Evolutionary conservation across 164 flowering plant species (phyloP).

Genomic region (Liquidambar formosana): DNA sequence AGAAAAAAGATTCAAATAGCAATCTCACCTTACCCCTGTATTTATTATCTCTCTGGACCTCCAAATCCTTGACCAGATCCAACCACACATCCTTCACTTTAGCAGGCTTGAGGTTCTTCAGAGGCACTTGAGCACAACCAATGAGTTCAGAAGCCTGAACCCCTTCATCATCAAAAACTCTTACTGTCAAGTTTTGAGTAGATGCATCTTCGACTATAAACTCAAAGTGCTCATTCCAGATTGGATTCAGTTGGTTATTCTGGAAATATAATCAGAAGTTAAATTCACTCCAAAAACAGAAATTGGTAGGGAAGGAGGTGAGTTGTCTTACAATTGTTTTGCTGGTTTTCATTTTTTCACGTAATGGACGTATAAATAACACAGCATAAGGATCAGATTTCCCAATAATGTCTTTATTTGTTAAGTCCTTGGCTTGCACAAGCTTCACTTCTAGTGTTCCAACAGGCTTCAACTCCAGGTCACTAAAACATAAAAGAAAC

Average conservation of each 20-base stretch:
- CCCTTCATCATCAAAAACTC: slow-evolving; percentile 90
- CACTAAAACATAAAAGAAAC: slow-evolving; percentile 38
- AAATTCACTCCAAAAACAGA: background rate
- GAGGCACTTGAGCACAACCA: slow-evolving; percentile 72
- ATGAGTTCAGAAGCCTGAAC: slow-evolving; percentile 81
- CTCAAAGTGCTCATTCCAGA: slow-evolving; percentile 98
- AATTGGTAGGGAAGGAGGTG: background rate
- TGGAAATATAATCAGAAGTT: slow-evolving; percentile 27
- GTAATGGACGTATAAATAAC: slow-evolving; percentile 76
- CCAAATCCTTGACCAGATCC: slow-evolving; percentile 94
- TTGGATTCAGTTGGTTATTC: slow-evolving; percentile 87
- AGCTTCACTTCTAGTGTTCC: slow-evolving; percentile 96
- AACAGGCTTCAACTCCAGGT: slow-evolving; percentile 89
- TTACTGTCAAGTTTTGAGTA: slow-evolving; percentile 86
- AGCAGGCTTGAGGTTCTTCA: slow-evolving; percentile 82
- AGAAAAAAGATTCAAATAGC: background rate
- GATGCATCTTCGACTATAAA: slow-evolving; percentile 85
- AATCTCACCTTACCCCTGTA: slow-evolving; percentile 80
- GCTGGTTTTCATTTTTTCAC: slow-evolving; percentile 76
- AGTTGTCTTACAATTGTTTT: slow-evolving; percentile 69
- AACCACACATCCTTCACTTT: slow-evolving; percentile 95
- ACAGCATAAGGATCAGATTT: slow-evolving; percentile 97
- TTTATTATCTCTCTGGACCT: slow-evolving; percentile 83
- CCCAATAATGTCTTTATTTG: slow-evolving; percentile 88
- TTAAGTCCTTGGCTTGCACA: slow-evolving; percentile 86